Evolutionary conservation across 768 basidiomycete genomes (phyloP).

Genomic region (Favolaschia claudopus): DNA sequence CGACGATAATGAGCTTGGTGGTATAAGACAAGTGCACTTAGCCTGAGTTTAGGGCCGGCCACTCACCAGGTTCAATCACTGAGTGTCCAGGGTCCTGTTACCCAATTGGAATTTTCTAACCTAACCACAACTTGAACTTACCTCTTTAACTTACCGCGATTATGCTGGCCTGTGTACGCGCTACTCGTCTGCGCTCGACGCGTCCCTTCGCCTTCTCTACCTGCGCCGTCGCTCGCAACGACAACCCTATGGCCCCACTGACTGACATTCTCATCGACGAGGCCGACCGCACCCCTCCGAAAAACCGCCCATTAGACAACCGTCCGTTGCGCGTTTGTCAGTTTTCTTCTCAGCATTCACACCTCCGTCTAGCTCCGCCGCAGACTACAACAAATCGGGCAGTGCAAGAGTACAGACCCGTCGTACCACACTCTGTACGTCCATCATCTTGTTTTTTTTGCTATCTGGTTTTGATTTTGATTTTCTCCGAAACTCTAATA

Average conservation of each 20-base stretch:
- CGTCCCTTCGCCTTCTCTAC: neutral
- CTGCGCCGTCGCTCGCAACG: conserved; percentile 3
- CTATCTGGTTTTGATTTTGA: no score
- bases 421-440: conserved; percentile 31
- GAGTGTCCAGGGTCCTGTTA: conserved; percentile 34
- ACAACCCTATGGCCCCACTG: neutral
- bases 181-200: neutral
- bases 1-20: no score
- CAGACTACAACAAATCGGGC: neutral
- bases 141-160: conserved; percentile 22
- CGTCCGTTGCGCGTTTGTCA: neutral
- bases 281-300: neutral
- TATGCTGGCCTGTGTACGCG: conserved; percentile 7
- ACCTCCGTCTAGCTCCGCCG: neutral
- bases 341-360: neutral
- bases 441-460: neutral
- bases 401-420: conserved; percentile 23
- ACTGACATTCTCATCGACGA: neutral
- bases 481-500: no score
- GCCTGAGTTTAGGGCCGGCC: no score
- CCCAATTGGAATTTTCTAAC: no score
- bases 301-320: neutral
- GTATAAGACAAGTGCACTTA: no score
- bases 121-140: no score
- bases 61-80: no score